Evolutionary conservation across 2,329 filamentous ascomycete species (phyloP).

Genomic region (Cladosporium sp.): DNA sequence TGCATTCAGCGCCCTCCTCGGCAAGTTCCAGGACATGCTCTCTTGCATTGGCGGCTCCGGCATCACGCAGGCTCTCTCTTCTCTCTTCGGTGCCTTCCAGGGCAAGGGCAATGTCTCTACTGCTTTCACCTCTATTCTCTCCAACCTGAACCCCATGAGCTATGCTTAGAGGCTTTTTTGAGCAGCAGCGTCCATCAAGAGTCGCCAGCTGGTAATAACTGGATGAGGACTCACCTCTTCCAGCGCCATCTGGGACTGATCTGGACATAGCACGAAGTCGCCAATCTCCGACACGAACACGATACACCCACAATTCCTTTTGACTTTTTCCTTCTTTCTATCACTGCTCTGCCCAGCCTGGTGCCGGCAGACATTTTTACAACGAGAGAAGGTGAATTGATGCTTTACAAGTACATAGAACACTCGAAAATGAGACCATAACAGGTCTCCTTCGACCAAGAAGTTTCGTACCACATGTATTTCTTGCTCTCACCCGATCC

Average conservation of each 20-base stretch:
- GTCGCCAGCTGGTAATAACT: background rate
- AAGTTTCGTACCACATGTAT: too few species aligned
- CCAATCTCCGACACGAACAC: background rate
- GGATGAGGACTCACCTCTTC: too few species aligned
- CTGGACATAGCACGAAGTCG: background rate
- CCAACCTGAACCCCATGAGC: background rate
- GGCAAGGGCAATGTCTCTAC: background rate
- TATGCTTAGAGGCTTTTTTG: background rate
- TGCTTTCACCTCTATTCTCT: background rate
- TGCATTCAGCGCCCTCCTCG: background rate
- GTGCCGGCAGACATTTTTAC: too few species aligned
- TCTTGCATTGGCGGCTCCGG: background rate
- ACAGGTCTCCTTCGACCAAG: too few species aligned
- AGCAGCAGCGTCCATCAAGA: background rate
- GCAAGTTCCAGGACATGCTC: background rate
- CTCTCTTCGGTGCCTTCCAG: background rate
- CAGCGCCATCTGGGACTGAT: background rate
- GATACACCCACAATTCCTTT: background rate
- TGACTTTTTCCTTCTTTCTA: background rate
- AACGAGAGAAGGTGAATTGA: too few species aligned
- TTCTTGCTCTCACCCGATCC: too few species aligned
- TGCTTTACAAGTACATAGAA: too few species aligned
- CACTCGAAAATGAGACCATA: too few species aligned
- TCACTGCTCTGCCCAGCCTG: too few species aligned
- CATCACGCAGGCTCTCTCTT: background rate